Percentiles rank a stretch among this genome's conserved stretches.
Evolutionary conservation across 805 yeast species (phyloP).

Genomic region (Candida broadrunensis): DNA sequence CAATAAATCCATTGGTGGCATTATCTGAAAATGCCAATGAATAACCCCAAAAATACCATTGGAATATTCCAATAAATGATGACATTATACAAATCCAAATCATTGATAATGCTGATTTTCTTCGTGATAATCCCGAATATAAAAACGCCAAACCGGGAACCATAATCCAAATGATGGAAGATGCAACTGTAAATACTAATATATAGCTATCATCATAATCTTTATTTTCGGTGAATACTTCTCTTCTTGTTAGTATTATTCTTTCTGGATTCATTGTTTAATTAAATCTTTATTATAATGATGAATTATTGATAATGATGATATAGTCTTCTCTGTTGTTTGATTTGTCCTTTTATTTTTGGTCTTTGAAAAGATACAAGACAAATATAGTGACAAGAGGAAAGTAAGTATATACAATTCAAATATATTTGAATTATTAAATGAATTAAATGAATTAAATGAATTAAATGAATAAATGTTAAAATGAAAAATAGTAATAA

Average conservation of each 20-base stretch:
- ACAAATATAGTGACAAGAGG: too few relatives aligned
- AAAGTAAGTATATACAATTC: too few relatives aligned
- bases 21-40: slow-evolving; percentile 82
- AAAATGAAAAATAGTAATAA: too few relatives aligned
- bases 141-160: slow-evolving; percentile 92
- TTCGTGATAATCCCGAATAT: slow-evolving; percentile 85
- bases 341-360: too few relatives aligned
- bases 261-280: slow-evolving; percentile 1
- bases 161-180: slow-evolving; percentile 82
- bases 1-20: slow-evolving; percentile 82
- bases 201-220: slow-evolving; percentile 25
- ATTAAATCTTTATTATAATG: too few relatives aligned
- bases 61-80: slow-evolving; percentile 71
- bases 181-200: slow-evolving; percentile 52
- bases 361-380: too few relatives aligned
- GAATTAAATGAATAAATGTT: too few relatives aligned
- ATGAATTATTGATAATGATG: too few relatives aligned
- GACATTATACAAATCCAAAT: slow-evolving; percentile 78
- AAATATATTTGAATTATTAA: too few relatives aligned
- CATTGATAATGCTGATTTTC: slow-evolving; percentile 86
- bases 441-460: too few relatives aligned
- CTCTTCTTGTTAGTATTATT: slow-evolving; percentile 23
- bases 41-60: slow-evolving; percentile 99
- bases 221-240: slow-evolving; percentile 32
- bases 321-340: too few relatives aligned